Base-by-base conservation (phyloP, 768 basidiomycete species). In the Rhizopogon salebrosus region DNA sequence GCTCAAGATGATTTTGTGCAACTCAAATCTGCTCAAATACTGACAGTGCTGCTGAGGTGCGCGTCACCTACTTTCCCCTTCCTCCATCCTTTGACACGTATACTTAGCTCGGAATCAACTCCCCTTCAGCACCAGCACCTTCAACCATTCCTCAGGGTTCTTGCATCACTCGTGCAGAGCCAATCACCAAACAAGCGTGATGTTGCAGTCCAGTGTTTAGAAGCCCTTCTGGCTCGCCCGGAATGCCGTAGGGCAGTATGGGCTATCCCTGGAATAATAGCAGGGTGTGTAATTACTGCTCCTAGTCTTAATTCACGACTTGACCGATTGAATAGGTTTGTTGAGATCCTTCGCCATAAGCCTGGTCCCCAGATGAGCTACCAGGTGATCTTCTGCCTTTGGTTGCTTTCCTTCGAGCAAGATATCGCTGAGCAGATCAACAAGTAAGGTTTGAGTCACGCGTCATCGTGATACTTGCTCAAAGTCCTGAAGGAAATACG, bases 1-100 rank as follows among this genome's bases (percentile, higher is more conserved):
- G 82, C 87, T 11, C 86, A 85, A 59, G 97, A 98, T 66, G 95
- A 98, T 65, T 98, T 97, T 59, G 85, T 92, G n/a, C 92, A 95
- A 62, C 77, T 98, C 53, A 97, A 95, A 64, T 78, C 88, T 10
- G 79, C 88, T 0, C 89, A 95, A 63, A 88, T 98, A 57, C 73
- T 97, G 41, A 92, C 94, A 1, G 78, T 95, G 31, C 78, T 98
- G 22, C 79, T 95, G 35, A 84, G 88, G 87, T 87, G 40, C 29
- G 45, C 14, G 14, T 46, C 9, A 10, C 10, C 20, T 22, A 14
- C 26, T 73, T 65, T 23, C n/a, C n/a, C 18, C 16, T 18, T n/a
- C 41, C n/a, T 38, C 38, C 56, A 49, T 20, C n/a, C n/a, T 23
- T 57, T 48, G 48, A 24, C 48, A 46, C 40, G 10, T 34, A 31